These are phyloP conservation scores for Adenanthera pavonina DNA, from an alignment of 306 rosid genomes.

Conservation along the genomic window DNA sequence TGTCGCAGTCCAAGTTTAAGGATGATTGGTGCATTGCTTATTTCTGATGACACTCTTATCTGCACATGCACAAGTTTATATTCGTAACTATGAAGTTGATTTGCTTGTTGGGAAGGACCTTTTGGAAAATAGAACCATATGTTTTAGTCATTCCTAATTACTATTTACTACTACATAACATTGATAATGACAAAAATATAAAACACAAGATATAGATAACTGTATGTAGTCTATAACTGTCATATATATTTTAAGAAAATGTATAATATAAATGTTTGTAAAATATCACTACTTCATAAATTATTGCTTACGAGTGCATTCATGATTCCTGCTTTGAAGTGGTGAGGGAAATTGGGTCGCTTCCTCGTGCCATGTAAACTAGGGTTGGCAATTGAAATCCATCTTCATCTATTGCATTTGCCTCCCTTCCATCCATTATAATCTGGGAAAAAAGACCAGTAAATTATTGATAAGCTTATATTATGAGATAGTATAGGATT, in stretches of 20 bases:
- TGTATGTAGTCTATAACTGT: too few relatives aligned
- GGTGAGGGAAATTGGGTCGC: constrained; percentile 59
- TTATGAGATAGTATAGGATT: not conserved
- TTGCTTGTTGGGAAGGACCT: too few relatives aligned
- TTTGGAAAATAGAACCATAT: too few relatives aligned
- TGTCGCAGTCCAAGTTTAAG: constrained; percentile 78
- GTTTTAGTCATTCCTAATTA: too few relatives aligned
- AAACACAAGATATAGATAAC: too few relatives aligned
- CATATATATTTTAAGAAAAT: too few relatives aligned
- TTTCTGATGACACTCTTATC: constrained; percentile 72
- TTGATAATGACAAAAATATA: too few relatives aligned
- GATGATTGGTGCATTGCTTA: constrained; percentile 68
- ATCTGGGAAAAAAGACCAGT: constrained; percentile 40
- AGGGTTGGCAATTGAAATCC: constrained; percentile 56
- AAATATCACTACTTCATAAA: not conserved
- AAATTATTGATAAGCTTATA: not conserved
- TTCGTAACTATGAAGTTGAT: not conserved
- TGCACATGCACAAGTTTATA: constrained; percentile 12
- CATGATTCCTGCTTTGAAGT: constrained; percentile 82
- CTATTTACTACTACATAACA: too few relatives aligned
- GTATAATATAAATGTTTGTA: too few relatives aligned
- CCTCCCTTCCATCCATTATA: constrained; percentile 62
- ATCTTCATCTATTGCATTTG: constrained; percentile 47
- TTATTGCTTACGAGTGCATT: constrained; percentile 61
- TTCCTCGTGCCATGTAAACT: constrained; percentile 75